Evolutionary conservation across 805 yeast species (phyloP).

Genomic region (Candida sithepensis): DNA sequence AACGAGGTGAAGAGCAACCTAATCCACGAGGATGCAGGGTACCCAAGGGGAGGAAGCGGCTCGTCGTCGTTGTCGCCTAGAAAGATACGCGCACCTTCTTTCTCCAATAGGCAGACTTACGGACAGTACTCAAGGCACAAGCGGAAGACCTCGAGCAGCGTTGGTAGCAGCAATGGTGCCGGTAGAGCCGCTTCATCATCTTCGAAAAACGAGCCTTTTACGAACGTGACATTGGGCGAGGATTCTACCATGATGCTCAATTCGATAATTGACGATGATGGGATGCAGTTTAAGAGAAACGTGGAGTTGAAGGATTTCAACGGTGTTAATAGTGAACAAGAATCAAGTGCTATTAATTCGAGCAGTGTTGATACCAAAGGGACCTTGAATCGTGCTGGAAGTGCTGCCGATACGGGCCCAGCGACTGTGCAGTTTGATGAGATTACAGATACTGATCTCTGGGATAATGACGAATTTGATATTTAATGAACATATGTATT

Average conservation of each 20-base stretch:
- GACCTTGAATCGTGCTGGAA: too few species aligned
- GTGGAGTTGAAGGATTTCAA: conserved; percentile 7
- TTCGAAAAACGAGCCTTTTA: conserved; percentile 10
- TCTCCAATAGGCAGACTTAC: conserved; percentile 28
- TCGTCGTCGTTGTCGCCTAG: conserved; percentile 2
- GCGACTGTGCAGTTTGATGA: conserved; percentile 8
- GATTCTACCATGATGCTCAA: conserved; percentile 4
- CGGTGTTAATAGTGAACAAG: neutral
- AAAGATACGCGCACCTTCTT: conserved; percentile 24
- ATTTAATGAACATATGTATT: neutral
- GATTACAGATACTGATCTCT: conserved; percentile 21
- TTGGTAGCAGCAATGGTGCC: neutral
- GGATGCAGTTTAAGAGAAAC: neutral
- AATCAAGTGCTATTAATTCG: neutral
- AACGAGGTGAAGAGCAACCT: conserved; percentile 41
- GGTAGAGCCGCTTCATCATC: neutral
- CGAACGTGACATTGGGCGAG: conserved; percentile 9
- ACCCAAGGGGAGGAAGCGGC: too few species aligned
- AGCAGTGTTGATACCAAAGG: too few species aligned
- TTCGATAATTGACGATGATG: conserved; percentile 3
- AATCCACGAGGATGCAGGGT: conserved; percentile 16
- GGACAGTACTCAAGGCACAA: conserved; percentile 24
- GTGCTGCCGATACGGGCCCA: neutral
- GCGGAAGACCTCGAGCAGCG: conserved; percentile 4
- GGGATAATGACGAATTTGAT: conserved; percentile 20